Evolutionary conservation across 2,329 filamentous ascomycete species (phyloP).

Genomic region (Trichoderma sp.): DNA sequence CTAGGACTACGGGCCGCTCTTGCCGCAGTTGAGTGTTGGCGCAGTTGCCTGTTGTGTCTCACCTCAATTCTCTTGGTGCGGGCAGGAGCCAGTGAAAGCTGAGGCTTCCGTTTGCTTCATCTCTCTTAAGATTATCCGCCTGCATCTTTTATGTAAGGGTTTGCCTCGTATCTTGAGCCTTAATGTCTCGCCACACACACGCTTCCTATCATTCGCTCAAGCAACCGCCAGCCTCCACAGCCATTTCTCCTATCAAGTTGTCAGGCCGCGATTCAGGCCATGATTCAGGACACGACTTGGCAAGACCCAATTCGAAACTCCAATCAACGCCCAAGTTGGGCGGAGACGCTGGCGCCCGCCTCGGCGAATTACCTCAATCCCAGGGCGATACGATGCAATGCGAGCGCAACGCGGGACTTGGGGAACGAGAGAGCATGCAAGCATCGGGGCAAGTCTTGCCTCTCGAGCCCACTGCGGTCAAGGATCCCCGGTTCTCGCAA

Average conservation of each 20-base stretch:
- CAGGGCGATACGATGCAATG: background rate
- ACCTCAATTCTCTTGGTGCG: background rate
- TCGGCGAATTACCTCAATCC: slow-evolving; percentile 4
- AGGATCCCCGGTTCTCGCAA: background rate
- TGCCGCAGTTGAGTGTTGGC: slow-evolving; percentile 1
- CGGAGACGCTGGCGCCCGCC: background rate
- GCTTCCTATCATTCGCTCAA: background rate
- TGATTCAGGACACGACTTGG: background rate
- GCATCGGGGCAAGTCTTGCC: background rate
- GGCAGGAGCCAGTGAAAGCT: background rate
- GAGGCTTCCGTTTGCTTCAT: background rate
- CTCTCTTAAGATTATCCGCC: background rate
- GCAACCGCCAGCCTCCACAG: background rate
- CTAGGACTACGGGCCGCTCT: slow-evolving; percentile 12
- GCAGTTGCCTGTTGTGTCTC: background rate
- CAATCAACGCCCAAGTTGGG: background rate
- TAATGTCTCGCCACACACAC: background rate
- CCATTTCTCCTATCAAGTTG: background rate
- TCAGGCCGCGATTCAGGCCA: background rate
- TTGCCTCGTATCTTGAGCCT: too few species aligned
- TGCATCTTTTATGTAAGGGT: background rate
- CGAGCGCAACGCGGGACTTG: background rate
- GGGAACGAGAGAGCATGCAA: background rate
- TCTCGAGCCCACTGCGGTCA: background rate
- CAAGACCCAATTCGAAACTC: background rate